Conservation (phyloP, 768 basidiomycete species). For the Stropharia rugosoannulata region DNA sequence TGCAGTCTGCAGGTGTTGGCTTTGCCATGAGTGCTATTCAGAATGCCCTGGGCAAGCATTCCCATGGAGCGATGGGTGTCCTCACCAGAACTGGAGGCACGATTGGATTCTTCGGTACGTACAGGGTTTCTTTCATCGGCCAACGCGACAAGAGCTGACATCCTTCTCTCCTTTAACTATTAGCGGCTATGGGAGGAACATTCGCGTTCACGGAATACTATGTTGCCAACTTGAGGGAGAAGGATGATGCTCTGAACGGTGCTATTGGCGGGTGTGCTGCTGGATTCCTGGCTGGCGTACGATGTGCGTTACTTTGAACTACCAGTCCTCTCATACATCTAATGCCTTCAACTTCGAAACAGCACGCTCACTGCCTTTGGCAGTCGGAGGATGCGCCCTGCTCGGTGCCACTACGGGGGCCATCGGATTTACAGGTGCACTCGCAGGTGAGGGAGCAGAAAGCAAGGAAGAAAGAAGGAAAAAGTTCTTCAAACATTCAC, state of each 20-base stretch:
- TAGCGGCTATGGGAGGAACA: conserved; percentile 87
- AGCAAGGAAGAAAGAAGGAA: conserved; percentile 68
- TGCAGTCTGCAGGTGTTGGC: conserved; percentile 67
- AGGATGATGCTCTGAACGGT: conserved; percentile 79
- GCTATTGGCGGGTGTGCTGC: conserved; percentile 90
- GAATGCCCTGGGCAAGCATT: conserved; percentile 79
- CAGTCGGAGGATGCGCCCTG: conserved; percentile 73
- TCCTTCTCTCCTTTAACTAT: conserved; percentile 1
- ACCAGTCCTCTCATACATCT: neutral
- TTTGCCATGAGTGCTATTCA: conserved; percentile 68
- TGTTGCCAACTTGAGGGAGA: conserved; percentile 79
- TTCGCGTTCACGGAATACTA: conserved; percentile 82
- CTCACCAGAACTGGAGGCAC: conserved; percentile 86
- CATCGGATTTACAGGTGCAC: conserved; percentile 76
- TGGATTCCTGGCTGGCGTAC: conserved; percentile 86
- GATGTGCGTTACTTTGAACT: conserved; percentile 48
- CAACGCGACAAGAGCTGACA: neutral
- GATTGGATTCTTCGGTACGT: conserved; percentile 88
- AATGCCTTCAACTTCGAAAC: conserved; percentile 1
- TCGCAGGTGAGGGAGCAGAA: conserved; percentile 43
- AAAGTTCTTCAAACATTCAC: conserved; percentile 81
- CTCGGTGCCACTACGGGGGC: conserved; percentile 80
- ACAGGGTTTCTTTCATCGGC: neutral
- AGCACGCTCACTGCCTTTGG: conserved; percentile 86
- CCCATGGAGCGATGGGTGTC: conserved; percentile 81